phyloP scores from a whole-genome alignment of 805 yeast genomes.

The Maudiozyma pseudohumilis region DNA sequence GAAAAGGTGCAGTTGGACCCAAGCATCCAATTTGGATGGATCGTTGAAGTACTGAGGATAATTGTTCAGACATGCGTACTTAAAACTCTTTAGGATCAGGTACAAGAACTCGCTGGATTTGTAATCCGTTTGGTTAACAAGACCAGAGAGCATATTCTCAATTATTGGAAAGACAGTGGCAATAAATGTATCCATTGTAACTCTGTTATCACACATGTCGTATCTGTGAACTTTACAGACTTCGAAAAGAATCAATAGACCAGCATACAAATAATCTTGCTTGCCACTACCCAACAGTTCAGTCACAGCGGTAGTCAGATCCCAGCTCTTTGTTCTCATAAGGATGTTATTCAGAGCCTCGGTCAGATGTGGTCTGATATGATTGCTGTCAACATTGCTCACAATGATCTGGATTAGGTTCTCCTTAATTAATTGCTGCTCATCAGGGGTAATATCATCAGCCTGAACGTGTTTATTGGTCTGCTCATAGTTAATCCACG shows the following conservation, averaged over 20 bases:
- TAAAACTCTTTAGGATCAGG: conserved; percentile 54
- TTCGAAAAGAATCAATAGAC: conserved; percentile 47
- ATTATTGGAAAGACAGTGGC: conserved; percentile 46
- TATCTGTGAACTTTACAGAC: conserved; percentile 48
- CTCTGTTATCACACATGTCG: conserved; percentile 39
- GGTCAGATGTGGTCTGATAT: conserved; percentile 46
- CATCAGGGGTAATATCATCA: conserved; percentile 32
- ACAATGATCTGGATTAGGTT: conserved; percentile 45
- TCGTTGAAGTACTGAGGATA: conserved; percentile 43
- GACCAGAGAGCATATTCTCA: conserved; percentile 39
- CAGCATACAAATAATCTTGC: conserved; percentile 38
- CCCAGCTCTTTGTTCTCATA: conserved; percentile 34
- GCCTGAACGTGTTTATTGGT: conserved; percentile 17
- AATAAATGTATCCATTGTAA: conserved; percentile 39
- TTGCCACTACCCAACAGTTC: conserved; percentile 31
- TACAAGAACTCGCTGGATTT: conserved; percentile 42
- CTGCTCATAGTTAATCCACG: conserved; percentile 51
- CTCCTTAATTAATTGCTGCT: conserved; percentile 46
- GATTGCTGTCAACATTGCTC: conserved; percentile 31
- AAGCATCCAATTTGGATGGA: conserved; percentile 34
- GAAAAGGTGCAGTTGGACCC: conserved; percentile 61
- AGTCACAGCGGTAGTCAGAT: conserved; percentile 27
- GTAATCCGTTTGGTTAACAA: conserved; percentile 27
- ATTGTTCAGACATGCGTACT: conserved; percentile 49
- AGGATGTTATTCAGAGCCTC: conserved; percentile 48